Base-by-base conservation (phyloP, 805 yeast genomes). In the Myxozyma monticola region DNA sequence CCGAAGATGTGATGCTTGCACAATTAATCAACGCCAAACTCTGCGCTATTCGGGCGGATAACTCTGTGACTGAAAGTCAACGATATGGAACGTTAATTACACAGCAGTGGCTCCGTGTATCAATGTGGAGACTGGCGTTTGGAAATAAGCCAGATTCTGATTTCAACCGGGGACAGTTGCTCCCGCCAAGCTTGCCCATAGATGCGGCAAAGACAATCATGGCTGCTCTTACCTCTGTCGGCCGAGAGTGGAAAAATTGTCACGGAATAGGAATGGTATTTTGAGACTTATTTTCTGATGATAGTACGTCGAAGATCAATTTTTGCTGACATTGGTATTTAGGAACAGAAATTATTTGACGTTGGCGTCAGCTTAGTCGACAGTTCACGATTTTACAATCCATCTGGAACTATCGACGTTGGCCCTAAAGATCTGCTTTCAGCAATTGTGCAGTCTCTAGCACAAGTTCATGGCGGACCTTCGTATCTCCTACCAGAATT, bases 281-380 rank as follows among this genome's bases (percentile, higher is more conserved):
- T 26, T 26, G n/a, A n/a, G n/a, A n/a, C n/a, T n/a, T n/a, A n/a
- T n/a, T 26, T 26, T 26, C 9, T 26, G 29, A 26, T 26, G 9
- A 26, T 7, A 7, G 29, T 7, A 26, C 29, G 6, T 26, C 29
- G 9, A 26, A 7, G 29, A 7, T 7, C 6, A 26, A 10, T 6
- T 7, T 7, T 7, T 26, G 29, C 29, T 26, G 29, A 26, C 29
- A 26, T n/a, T n/a, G n/a, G 29, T 7, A 7, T 10, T 26, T 26
- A 26, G 29, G 34, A 36, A 22, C 39, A 36, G 21, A 36, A 36
- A n/a, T n/a, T 36, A 22, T 36, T 7, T n/a, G 39, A 36, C 21
- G 14, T 22, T 22, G 39, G 39, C 14, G 39, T 14, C 4, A 9
- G 39, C n/a, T 5, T 36, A 9, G 18, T n/a, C 14, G 39, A 36